A percentile compares a stretch with the other conserved stretches of the same genome.
These are phyloP conservation scores for Hypoxylon sp. DNA, from an alignment of 2,329 filamentous ascomycete genomes.

Conservation along the genomic window DNA sequence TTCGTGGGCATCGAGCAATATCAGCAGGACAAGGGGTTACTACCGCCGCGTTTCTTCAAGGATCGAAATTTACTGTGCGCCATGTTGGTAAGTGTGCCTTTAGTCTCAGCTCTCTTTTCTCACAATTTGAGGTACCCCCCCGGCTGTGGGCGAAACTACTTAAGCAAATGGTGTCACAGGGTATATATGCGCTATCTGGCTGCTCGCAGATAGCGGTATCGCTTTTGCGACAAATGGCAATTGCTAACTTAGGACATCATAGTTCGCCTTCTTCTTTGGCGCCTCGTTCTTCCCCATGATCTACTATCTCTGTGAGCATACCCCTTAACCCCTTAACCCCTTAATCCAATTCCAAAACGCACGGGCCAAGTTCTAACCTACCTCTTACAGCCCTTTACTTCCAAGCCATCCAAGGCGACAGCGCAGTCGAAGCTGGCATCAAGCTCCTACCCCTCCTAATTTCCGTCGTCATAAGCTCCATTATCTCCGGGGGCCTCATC, in stretches of 20 bases:
- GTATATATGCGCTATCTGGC: no score
- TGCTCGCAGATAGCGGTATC: no score
- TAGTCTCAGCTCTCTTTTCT: no score
- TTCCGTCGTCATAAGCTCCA: conserved; percentile 64
- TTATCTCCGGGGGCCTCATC: conserved; percentile 59
- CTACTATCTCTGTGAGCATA: conserved; percentile 65
- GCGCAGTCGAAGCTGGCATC: conserved; percentile 68
- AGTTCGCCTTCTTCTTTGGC: conserved; percentile 61
- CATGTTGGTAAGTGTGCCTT: conserved; percentile 32
- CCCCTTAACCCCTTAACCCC: no score
- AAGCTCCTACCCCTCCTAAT: conserved; percentile 69
- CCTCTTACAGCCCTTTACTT: conserved; percentile 64
- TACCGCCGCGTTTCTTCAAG: conserved; percentile 65
- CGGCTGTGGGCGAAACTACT: no score
- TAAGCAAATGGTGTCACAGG: no score
- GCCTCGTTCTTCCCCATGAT: conserved; percentile 67
- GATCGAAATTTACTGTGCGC: conserved; percentile 60
- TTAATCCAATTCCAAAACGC: neutral
- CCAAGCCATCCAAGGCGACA: conserved; percentile 67
- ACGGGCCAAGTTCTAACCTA: neutral
- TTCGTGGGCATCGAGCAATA: conserved; percentile 65
- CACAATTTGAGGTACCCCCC: neutral
- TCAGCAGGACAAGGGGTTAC: conserved; percentile 64
- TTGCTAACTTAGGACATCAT: conserved; percentile 47
- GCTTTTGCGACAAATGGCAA: no score